Conservation (phyloP, 2,329 filamentous ascomycete species). For the Alternaria sp. region DNA sequence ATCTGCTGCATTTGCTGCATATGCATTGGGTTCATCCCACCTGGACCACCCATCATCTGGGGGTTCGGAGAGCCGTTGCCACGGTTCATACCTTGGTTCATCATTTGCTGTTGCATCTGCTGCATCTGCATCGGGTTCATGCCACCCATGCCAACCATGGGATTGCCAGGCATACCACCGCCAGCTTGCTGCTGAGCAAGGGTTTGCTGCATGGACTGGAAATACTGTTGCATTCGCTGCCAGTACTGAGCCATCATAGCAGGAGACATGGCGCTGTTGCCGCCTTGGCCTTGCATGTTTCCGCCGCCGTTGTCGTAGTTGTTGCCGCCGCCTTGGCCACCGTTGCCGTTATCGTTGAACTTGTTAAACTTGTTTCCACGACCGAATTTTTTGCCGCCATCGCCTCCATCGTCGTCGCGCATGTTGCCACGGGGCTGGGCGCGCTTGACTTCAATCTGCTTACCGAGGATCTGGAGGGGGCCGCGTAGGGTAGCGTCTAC, state of each 20-base stretch:
- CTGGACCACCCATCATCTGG: constrained; percentile 55
- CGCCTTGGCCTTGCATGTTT: constrained; percentile 52
- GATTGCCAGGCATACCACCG: constrained; percentile 44
- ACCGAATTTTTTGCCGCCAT: constrained; percentile 65
- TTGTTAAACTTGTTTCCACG: constrained; percentile 50
- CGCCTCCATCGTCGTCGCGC: constrained; percentile 79
- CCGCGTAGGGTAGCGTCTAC: constrained; percentile 89
- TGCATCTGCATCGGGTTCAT: constrained; percentile 68
- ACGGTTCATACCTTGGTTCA: constrained; percentile 41
- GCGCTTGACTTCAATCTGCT: constrained; percentile 98
- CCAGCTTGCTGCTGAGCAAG: constrained; percentile 66
- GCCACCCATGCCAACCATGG: constrained; percentile 60
- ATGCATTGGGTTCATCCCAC: constrained; percentile 74
- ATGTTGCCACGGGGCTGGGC: constrained; percentile 95
- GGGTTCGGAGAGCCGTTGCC: constrained; percentile 46
- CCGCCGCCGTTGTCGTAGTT: constrained; percentile 58
- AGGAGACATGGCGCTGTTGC: constrained; percentile 76
- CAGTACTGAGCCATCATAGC: constrained; percentile 99
- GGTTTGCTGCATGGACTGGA: constrained; percentile 92
- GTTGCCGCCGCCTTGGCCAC: constrained; percentile 55
- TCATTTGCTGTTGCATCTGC: constrained; percentile 53
- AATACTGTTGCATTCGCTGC: constrained; percentile 98
- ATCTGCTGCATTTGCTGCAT: constrained; percentile 73
- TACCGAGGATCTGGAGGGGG: constrained; percentile 90
- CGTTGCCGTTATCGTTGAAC: constrained; percentile 49